Conservation (phyloP, 495 filamentous ascomycete species). For the Tuber brumale region DNA sequence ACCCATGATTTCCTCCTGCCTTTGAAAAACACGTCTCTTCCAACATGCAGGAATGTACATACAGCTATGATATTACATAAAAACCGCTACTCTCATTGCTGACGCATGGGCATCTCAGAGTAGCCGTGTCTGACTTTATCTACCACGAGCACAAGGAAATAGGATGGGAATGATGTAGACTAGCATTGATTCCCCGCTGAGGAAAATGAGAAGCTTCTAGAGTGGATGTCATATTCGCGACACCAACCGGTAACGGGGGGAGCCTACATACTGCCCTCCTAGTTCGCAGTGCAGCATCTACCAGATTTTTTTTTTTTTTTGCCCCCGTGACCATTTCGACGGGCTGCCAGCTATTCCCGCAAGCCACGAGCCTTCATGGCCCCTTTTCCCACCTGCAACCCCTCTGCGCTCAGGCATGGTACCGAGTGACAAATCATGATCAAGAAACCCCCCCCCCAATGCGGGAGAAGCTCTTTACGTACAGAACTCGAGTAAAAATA, state of each 20-base stretch:
- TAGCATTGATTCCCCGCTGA: not conserved
- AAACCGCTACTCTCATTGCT: not conserved
- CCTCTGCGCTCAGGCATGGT: not conserved
- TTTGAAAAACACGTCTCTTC: constrained; percentile 3
- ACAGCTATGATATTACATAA: not conserved
- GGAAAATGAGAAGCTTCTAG: not conserved
- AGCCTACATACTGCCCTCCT: not conserved
- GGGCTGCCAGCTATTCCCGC: not conserved
- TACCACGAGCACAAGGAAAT: not conserved
- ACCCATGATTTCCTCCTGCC: not conserved
- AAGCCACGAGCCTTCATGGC: not conserved
- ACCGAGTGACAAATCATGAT: not conserved
- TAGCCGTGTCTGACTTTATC: not conserved
- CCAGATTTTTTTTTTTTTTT: not conserved
- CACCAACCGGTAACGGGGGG: not conserved
- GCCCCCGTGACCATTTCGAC: not conserved
- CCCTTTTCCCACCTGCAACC: not conserved
- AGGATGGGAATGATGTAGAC: not conserved
- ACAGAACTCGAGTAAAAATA: not conserved
- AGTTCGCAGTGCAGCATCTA: not conserved
- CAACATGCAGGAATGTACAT: not conserved
- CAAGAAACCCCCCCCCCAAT: not conserved
- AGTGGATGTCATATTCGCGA: not conserved
- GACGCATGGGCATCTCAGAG: not conserved
- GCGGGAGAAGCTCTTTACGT: not conserved